Conservation (phyloP, 768 basidiomycete species). For the Panaeolus cyanescens region DNA sequence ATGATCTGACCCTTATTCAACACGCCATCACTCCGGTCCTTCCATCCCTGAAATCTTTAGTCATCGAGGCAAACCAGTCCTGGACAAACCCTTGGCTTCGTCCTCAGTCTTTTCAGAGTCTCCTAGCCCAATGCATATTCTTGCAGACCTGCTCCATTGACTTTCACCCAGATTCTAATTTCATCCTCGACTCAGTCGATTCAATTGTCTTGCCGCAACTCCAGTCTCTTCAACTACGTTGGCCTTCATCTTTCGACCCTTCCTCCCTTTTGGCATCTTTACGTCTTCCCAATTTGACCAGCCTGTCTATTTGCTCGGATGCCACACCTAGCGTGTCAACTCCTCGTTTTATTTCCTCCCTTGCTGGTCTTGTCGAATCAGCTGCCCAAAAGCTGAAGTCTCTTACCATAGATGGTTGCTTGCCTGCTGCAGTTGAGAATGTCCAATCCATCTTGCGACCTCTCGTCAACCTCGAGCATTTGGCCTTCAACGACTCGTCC, state of each 20-base stretch:
- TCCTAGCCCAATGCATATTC: slow-evolving; percentile 15
- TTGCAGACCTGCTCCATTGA: slow-evolving; percentile 17
- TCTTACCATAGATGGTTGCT: neutral
- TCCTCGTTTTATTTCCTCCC: neutral
- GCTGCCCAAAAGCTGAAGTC: neutral
- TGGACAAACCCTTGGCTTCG: slow-evolving; percentile 17
- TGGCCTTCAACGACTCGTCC: neutral
- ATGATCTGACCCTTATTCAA: slow-evolving; percentile 21
- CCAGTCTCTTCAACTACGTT: slow-evolving; percentile 13
- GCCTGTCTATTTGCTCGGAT: neutral
- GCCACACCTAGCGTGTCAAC: neutral
- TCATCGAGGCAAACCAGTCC: slow-evolving; percentile 9
- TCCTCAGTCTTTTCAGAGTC: slow-evolving; percentile 10
- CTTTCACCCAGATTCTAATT: slow-evolving; percentile 17
- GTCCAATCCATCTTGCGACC: neutral
- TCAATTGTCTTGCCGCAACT: slow-evolving; percentile 17
- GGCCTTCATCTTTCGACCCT: slow-evolving; percentile 7
- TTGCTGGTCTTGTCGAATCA: neutral
- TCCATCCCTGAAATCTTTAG: slow-evolving; percentile 7
- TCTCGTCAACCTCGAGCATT: neutral
- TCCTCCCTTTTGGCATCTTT: neutral
- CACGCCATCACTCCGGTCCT: slow-evolving; percentile 8
- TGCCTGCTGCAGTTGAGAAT: neutral
- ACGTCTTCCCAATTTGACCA: neutral
- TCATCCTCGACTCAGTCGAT: slow-evolving; percentile 4